Base-by-base conservation (phyloP, 2,329 filamentous ascomycete species). In the Bipolaris gigantea region DNA sequence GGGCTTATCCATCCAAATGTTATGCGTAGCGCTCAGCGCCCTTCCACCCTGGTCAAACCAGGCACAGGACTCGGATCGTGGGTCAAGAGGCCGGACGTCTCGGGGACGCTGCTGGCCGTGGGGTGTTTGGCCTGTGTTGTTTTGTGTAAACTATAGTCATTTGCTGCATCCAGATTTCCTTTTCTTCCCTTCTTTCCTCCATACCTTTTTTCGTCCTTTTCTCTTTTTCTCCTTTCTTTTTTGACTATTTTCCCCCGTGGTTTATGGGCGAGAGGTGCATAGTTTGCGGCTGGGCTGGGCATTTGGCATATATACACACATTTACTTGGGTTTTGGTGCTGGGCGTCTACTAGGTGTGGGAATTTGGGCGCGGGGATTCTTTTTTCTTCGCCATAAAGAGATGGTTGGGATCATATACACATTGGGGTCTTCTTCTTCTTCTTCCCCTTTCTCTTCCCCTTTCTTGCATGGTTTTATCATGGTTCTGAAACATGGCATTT, bases 121-220 rank as follows among this genome's bases (percentile, higher is more conserved):
- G 66, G 62, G 0, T 72, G 65, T 52, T 30, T 72, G 33, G 64
- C 59, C 4, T 68, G 65, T 42, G 62, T 66, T 16, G 56, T 58
- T 1, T 21, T 67, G 15, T 45, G 66, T 23, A 61, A 48, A 10
- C 30, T 64, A 1, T 47, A 61, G 62, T 61, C 36, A 25, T 25
- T 40, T 23, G 13, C 4, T 1, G 10, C 10, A 27, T 30, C 11
- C 7, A 3, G 11, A 10, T 10, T 15, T 6, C 5, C 23, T 34
- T 27, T 15, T 6, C n/a, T n/a, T n/a, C n/a, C n/a, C n/a, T n/a
- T n/a, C n/a, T n/a, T n/a, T n/a, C n/a, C n/a, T n/a, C n/a, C n/a
- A n/a, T n/a, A n/a, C n/a, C n/a, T n/a, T n/a, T n/a, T n/a, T n/a
- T n/a, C n/a, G n/a, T n/a, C n/a, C n/a, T n/a, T n/a, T n/a, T n/a